Percentiles rank a stretch among this genome's conserved stretches.
These are phyloP conservation scores for Serendipita indica DNA, from an alignment of 768 basidiomycete species.

Conservation along the genomic window DNA sequence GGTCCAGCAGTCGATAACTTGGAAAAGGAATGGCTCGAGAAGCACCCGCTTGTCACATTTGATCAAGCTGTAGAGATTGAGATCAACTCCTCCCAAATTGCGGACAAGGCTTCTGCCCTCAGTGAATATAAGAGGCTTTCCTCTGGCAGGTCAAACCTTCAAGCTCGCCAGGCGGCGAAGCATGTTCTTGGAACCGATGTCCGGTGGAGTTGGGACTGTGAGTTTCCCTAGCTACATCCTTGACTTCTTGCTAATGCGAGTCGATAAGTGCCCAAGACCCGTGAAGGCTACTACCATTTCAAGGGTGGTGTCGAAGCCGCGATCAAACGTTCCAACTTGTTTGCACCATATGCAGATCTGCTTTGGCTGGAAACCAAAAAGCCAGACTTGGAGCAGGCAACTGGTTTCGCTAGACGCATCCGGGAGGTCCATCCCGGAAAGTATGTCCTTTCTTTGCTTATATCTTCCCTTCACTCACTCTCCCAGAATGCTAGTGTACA, in stretches of 20 bases:
- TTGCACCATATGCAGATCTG: slow-evolving; percentile 76
- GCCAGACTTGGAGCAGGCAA: slow-evolving; percentile 70
- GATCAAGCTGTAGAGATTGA: slow-evolving; percentile 56
- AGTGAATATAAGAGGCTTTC: slow-evolving; percentile 44
- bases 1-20: slow-evolving; percentile 57
- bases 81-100: slow-evolving; percentile 34
- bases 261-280: slow-evolving; percentile 58
- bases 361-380: slow-evolving; percentile 87
- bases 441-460: slow-evolving; percentile 22
- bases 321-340: slow-evolving; percentile 62
- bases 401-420: slow-evolving; percentile 61
- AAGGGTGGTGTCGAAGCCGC: slow-evolving; percentile 71
- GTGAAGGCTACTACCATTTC: slow-evolving; percentile 85
- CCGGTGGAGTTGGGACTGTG: slow-evolving; percentile 85
- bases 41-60: slow-evolving; percentile 63
- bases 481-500: slow-evolving; percentile 59
- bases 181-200: slow-evolving; percentile 56
- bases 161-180: slow-evolving; percentile 56
- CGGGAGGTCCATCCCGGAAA: slow-evolving; percentile 58
- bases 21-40: slow-evolving; percentile 60
- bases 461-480: not conserved
- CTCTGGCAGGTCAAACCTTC: slow-evolving; percentile 51
- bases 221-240: slow-evolving; percentile 20
- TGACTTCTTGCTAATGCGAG: not conserved
- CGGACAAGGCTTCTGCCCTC: slow-evolving; percentile 40